Evolutionary conservation across 306 rosid genomes (phyloP).

Genomic region (Begonia loranthoides): DNA sequence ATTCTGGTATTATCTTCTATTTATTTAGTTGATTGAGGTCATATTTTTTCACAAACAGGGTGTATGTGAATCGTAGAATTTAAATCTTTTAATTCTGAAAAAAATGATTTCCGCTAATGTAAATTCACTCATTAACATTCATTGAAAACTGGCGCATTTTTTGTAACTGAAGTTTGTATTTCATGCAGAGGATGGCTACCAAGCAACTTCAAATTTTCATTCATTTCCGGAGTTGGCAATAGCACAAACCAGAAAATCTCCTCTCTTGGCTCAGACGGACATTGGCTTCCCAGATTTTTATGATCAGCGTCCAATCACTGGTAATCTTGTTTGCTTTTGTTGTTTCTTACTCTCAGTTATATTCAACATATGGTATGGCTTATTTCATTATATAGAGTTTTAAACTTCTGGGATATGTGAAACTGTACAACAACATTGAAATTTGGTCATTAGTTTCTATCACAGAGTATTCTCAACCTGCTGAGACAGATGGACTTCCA

Average conservation of each 20-base stretch:
- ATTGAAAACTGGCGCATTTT: not conserved
- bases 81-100: too few species aligned
- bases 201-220: conserved; percentile 27
- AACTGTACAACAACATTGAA: conserved; percentile 13
- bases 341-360: not conserved
- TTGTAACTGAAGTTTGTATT: conserved; percentile 12
- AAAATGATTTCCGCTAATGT: too few species aligned
- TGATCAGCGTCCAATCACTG: conserved; percentile 18
- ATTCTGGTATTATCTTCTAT: conserved; percentile 46
- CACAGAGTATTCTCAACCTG: conserved; percentile 27
- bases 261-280: conserved; percentile 17
- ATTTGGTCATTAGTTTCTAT: conserved; percentile 41
- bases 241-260: conserved; percentile 20
- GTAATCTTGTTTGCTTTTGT: conserved; percentile 15
- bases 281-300: conserved; percentile 21
- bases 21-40: conserved; percentile 13
- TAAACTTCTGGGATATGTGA: not conserved
- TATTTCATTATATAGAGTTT: conserved; percentile 9
- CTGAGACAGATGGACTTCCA: conserved; percentile 25
- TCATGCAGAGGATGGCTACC: conserved; percentile 36
- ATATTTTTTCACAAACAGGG: not conserved
- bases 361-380: too few species aligned
- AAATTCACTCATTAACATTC: too few species aligned
- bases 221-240: conserved; percentile 19
- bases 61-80: too few species aligned